Evolutionary conservation across 1,139 yeast genomes (phyloP), one percentile per base, ranked within the genome.

Genomic region (Eremothecium gossypii): DNA sequence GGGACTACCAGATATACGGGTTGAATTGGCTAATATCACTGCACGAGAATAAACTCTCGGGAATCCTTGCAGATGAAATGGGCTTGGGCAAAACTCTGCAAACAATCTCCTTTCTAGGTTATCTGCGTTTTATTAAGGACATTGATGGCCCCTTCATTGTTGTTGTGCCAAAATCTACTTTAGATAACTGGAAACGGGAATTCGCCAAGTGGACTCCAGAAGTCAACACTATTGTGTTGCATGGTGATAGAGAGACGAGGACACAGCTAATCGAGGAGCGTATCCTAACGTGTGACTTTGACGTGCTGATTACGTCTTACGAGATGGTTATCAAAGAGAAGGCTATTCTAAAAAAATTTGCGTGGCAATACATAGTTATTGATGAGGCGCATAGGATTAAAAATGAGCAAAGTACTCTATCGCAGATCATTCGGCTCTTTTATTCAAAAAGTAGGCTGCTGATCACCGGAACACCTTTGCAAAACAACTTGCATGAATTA

Each of bases 331-430:
- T 91, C 35, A 73, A 91, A 45, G 98, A 91, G 61, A 89, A 89
- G 61, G 62, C 86, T 9, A 74, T 77, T 38, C 71, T 91, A 51
- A 83, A 81, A 57, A 86, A 86, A 58, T 70, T 91, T 50, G 79
- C 82, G 42, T 91, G 98, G 98, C 89, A 89, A 64, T 91, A 89
- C 59, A 79, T 91, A 44, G 77, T 91, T 23, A 89, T 91, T 34
- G 98, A 91, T 66, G 98, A 91, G 63, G 98, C 97, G 1, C 98
- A 91, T 60, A 75, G 97, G 58, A 89, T 91, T 59, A 91, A 91
- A 60, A 91, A 91, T 61, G 97, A 91, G 61, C 95, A 84, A 57
- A 79, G 93, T 41, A 77, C 93, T 43, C 70, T 91, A 44, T 86
- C 96, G 1, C 96, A 87, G 61, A 87, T 91, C 48, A 81, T 91